phyloP scores from a whole-genome alignment of 768 basidiomycete genomes.

The Arthromyces matolae region DNA sequence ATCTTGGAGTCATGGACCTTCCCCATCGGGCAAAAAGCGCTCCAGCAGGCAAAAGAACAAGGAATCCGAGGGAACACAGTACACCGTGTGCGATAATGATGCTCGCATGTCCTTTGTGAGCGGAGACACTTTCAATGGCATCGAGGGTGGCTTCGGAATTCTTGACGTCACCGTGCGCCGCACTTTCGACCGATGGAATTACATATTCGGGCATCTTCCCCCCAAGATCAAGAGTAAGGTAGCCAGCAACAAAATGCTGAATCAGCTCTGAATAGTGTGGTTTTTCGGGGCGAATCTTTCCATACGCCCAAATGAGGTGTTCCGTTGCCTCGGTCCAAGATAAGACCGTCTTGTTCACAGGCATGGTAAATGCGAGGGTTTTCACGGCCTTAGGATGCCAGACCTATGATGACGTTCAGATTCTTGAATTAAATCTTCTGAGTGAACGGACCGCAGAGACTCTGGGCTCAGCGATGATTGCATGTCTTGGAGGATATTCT shows the following conservation, averaged over 20 bases:
- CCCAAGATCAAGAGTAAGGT: conserved; percentile 31
- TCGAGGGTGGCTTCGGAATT: neutral
- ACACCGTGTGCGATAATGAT: conserved; percentile 52
- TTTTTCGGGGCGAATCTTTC: conserved; percentile 25
- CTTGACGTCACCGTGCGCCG: conserved; percentile 5
- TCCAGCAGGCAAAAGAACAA: conserved; percentile 52
- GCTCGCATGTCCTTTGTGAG: conserved; percentile 33
- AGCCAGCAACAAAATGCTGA: conserved; percentile 32
- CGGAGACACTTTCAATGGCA: conserved; percentile 1
- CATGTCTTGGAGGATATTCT: conserved; percentile 42
- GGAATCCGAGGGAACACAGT: conserved; percentile 49
- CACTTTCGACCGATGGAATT: conserved; percentile 12
- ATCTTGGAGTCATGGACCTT: conserved; percentile 45
- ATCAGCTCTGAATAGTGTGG: conserved; percentile 18
- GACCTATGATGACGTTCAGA: conserved; percentile 7
- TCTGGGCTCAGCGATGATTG: conserved; percentile 34
- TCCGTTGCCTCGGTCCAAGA: conserved; percentile 23
- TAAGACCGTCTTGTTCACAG: conserved; percentile 33
- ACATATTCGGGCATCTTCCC: conserved; percentile 24
- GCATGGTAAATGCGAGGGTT: conserved; percentile 40
- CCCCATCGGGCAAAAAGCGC: conserved; percentile 52
- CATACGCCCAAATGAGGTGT: conserved; percentile 41
- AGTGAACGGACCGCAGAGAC: conserved; percentile 27
- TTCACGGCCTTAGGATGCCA: conserved; percentile 32
- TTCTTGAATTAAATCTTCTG: neutral